These are phyloP conservation scores for Paxillus rubicundulus DNA, from an alignment of 768 basidiomycete genomes.

Conservation along the genomic window DNA sequence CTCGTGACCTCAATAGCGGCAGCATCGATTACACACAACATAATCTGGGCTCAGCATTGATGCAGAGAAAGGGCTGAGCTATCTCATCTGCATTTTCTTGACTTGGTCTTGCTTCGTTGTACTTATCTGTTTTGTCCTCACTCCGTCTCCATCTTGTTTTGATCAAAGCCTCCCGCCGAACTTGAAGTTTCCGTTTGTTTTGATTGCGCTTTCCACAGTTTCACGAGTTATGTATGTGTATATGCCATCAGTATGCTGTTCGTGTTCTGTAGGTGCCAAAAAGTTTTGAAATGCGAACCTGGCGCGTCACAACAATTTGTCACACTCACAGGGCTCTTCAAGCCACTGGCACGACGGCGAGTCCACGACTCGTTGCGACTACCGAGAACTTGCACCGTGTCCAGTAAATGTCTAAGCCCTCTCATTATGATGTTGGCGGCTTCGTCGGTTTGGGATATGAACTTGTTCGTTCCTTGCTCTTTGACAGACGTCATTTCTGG, in stretches of 20 bases:
- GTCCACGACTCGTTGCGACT: too few species aligned
- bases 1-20: slow-evolving; percentile 16
- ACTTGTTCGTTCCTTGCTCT: slow-evolving; percentile 31
- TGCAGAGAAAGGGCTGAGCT: slow-evolving; percentile 27
- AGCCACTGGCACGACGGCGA: too few species aligned
- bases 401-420: neutral
- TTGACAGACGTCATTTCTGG: slow-evolving; percentile 64
- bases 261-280: neutral
- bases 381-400: neutral
- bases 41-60: slow-evolving; percentile 22
- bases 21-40: slow-evolving; percentile 27
- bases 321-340: too few species aligned
- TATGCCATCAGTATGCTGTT: neutral
- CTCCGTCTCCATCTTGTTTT: neutral
- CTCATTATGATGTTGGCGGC: too few species aligned
- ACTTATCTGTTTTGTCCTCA: too few species aligned
- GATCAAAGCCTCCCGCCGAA: neutral
- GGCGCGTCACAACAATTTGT: too few species aligned
- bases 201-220: slow-evolving; percentile 13
- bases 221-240: slow-evolving; percentile 18
- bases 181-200: slow-evolving; percentile 1
- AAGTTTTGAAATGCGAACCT: neutral
- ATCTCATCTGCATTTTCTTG: neutral
- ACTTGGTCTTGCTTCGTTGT: too few species aligned
- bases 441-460: slow-evolving; percentile 3